phyloP scores from a whole-genome alignment of 805 yeast species.

The Candida easanensis region DNA sequence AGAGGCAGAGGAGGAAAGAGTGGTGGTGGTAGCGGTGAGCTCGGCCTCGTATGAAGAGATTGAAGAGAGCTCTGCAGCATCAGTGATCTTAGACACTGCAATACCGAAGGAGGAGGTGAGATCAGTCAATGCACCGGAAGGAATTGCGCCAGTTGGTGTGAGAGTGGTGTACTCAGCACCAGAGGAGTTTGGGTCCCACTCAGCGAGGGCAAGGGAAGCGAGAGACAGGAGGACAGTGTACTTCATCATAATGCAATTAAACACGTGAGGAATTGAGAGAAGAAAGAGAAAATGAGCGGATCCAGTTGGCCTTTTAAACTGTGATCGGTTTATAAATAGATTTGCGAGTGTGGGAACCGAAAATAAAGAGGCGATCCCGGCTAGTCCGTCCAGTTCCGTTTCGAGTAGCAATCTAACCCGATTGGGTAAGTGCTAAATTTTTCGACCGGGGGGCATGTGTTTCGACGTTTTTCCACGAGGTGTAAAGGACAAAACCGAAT shows the following conservation, averaged over 20 bases:
- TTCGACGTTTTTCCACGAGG: background rate
- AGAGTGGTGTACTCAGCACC: slow-evolving; percentile 53
- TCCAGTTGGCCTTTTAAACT: too few relatives aligned
- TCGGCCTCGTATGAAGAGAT: slow-evolving; percentile 15
- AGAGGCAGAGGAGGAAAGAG: slow-evolving; percentile 1
- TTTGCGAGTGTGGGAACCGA: background rate
- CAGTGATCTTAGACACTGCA: slow-evolving; percentile 39
- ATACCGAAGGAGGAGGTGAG: slow-evolving; percentile 62
- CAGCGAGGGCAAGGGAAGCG: slow-evolving; percentile 4
- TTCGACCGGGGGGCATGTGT: background rate
- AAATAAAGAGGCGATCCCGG: background rate
- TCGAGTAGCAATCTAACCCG: background rate
- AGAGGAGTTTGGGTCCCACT: slow-evolving; percentile 32
- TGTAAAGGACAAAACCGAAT: background rate
- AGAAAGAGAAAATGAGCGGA: background rate
- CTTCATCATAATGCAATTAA: slow-evolving; percentile 3
- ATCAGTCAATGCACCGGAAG: slow-evolving; percentile 55
- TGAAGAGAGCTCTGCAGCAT: slow-evolving; percentile 24
- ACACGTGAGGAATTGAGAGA: background rate
- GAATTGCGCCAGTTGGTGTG: slow-evolving; percentile 56
- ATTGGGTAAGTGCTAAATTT: background rate
- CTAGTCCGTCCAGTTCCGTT: too few relatives aligned
- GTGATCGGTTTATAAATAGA: background rate
- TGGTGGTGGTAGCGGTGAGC: background rate
- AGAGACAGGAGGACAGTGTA: background rate